Base-by-base conservation (phyloP, 148 eudicot species). In the Rhododendron ovatum region DNA sequence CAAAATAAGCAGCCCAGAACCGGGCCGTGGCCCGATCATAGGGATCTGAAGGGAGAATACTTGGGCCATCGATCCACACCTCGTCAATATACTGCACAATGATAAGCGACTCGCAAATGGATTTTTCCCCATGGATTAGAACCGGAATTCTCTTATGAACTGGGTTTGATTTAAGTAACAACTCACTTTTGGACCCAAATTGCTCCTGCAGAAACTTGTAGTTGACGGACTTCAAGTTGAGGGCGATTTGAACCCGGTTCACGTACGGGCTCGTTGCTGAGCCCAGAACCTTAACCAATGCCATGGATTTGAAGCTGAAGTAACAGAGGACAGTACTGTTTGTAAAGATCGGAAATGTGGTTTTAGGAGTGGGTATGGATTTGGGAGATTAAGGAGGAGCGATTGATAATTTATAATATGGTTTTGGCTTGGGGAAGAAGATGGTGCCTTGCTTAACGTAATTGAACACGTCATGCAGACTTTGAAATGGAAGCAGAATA, bases 141-240 rank as follows among this genome's bases (percentile, higher is more conserved):
- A 95, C 95, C 18, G 98, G 98, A 78, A 95, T 89, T 81, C 91
- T 95, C 90, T 95, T 91, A 83, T 93, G 69, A 89, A 95, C 88
- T 22, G 96, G 98, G 86, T 95, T 93, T 7, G 92, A 87, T 88
- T 90, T 91, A 0, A 95, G 88, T 22, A 95, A 89, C 20, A 95
- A 92, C 69, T 92, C 92, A 45, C 94, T 91, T 71, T 95, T 93
- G 17, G 86, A 43, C 0, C 61, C 84, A 80, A 76, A 78, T 9
- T 83, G 86, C 86, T 91, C 91, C 41, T 39, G 76, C 0, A 88
- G 8, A 41, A 89, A 92, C 83, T 94, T 91, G 18, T 89, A 91
- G 1, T 84, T 88, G 0, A 92, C 35, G 0, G 86, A 84, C 51
- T 94, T 94, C 5, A 92, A 11, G 79, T 89, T 91, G 12, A 89